Evolutionary conservation across 108 stramenopile species (phyloP).

Genomic region (Conticribra guillardii): DNA sequence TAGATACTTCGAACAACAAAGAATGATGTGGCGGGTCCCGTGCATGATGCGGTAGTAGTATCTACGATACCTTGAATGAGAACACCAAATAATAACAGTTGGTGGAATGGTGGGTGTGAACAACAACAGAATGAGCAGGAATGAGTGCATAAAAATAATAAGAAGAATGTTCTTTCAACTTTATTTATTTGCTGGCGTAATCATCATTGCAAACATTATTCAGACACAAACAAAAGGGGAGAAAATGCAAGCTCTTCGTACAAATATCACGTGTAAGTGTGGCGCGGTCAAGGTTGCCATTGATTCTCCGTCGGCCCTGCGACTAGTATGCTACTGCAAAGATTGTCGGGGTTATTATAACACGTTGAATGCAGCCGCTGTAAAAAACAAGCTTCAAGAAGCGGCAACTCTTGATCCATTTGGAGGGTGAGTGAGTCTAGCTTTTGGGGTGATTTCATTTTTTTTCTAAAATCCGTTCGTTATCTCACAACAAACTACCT

Average conservation of each 20-base stretch:
- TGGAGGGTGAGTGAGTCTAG: no score
- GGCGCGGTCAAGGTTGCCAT: slow-evolving; percentile 46
- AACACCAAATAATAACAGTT: no score
- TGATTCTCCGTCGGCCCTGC: slow-evolving; percentile 40
- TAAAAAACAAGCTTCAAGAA: background rate
- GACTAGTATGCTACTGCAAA: slow-evolving; percentile 56
- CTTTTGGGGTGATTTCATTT: no score
- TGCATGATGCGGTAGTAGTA: no score
- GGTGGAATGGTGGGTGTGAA: no score
- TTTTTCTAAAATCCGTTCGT: no score
- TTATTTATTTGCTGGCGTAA: background rate
- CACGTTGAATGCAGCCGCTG: slow-evolving; percentile 39
- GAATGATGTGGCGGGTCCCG: no score
- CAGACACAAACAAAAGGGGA: background rate
- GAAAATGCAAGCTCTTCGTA: slow-evolving; percentile 22
- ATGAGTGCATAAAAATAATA: no score
- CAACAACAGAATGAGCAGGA: no score
- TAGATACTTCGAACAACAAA: no score
- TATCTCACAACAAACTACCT: no score
- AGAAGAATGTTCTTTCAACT: background rate
- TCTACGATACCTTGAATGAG: no score
- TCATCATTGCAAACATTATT: background rate
- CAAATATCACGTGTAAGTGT: slow-evolving; percentile 43
- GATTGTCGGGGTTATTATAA: slow-evolving; percentile 59
- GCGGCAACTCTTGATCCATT: slow-evolving; percentile 23